Percentiles rank a stretch among this genome's conserved stretches.
These are phyloP conservation scores for Zasmidium angulare DNA, from an alignment of 2,329 filamentous ascomycete genomes.

Conservation along the genomic window DNA sequence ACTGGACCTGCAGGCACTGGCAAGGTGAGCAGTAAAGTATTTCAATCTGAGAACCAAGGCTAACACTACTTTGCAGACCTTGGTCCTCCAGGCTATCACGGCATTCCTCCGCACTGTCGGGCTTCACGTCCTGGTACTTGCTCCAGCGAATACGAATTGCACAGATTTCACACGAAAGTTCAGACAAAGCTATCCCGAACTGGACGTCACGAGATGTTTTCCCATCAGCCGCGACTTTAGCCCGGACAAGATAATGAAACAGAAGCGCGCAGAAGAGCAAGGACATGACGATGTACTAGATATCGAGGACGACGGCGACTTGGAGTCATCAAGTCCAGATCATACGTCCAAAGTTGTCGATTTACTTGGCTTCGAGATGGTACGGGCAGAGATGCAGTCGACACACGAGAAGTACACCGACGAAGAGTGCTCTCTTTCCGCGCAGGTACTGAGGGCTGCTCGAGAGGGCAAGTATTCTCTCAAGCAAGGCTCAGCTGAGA, in stretches of 20 bases:
- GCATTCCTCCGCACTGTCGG: slow-evolving; percentile 22
- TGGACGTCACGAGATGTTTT: slow-evolving; percentile 19
- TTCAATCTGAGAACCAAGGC: too few species aligned
- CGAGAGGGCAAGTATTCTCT: slow-evolving; percentile 1
- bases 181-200: slow-evolving; percentile 15
- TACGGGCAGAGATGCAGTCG: slow-evolving; percentile 14
- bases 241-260: slow-evolving; percentile 6
- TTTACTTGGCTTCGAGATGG: slow-evolving; percentile 18
- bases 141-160: slow-evolving; percentile 23
- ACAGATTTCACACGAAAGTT: slow-evolving; percentile 21
- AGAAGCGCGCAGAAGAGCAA: background rate
- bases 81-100: slow-evolving; percentile 15
- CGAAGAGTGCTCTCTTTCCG: slow-evolving; percentile 13
- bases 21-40: too few species aligned
- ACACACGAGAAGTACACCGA: slow-evolving; percentile 12
- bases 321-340: background rate
- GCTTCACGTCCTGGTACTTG: slow-evolving; percentile 18
- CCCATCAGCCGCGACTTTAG: slow-evolving; percentile 13
- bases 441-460: slow-evolving; percentile 13
- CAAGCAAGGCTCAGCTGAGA: slow-evolving; percentile 1
- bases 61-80: background rate
- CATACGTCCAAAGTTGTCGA: background rate
- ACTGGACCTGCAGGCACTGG: slow-evolving; percentile 21
- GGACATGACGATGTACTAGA: background rate
- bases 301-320: background rate